Base-by-base conservation (phyloP, 2,329 filamentous ascomycete genomes). In the Iodosphaeria phyllophila region DNA sequence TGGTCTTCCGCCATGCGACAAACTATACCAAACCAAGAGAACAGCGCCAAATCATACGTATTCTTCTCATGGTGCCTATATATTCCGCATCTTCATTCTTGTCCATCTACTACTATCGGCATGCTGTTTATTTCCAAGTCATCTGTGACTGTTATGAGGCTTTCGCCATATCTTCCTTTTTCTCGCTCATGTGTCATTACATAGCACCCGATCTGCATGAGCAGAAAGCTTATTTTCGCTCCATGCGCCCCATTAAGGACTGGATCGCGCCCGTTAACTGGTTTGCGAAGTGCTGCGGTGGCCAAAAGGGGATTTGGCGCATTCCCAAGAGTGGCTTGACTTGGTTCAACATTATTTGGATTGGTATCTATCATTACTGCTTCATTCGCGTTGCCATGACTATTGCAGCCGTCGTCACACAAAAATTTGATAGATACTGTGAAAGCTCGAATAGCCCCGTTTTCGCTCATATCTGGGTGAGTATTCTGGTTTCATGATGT, bases 321-420 rank as follows among this genome's bases (percentile, higher is more conserved):
- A 74, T 63, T n/a, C 80, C 82, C 1, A 58, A 64, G 35, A 89
- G 75, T 47, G 80, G 82, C 1, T 52, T 91, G 44, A 91, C 80
- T 1, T 89, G 79, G 79, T 91, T 91, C 52, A 92, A 92, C 45
- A 70, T 84, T 30, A 61, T 84, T 36, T 89, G 76, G 76, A 63
- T 77, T 23, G 72, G 74, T 27, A 62, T 89, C 28, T 91, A 84
- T 49, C 80, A 91, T 41, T 91, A 89, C 51, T 83, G 77, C 51
- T 72, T 86, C 40, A 68, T 86, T 33, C 69, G 78, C 22, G 74
- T 86, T 11, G 51, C 73, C 39, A 80, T 83, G 62, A 89, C 80
- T 16, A 60, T 86, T 30, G 68, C 78, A 10, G 74, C 80, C 1
- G 75, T 89, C 12, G 50, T 77, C 18, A 69, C 76, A 0, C 67